Evolutionary conservation across 2,329 filamentous ascomycete genomes (phyloP), one percentile per base, ranked within the genome.

Genomic region (Fonsecaea monophora): DNA sequence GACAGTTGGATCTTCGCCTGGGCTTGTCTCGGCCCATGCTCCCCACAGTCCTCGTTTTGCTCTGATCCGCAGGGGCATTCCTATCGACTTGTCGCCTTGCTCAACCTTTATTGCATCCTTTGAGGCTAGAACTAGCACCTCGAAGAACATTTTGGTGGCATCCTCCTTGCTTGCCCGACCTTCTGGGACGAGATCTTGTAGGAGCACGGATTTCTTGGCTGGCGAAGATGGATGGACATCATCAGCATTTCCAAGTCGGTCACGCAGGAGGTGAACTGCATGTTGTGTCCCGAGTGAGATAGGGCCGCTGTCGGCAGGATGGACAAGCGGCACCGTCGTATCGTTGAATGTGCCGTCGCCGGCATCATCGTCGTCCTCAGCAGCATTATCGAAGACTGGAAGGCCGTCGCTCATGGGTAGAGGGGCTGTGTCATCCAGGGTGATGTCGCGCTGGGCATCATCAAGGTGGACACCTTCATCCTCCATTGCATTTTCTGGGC

Each of bases 61-160:
- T 72, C 92, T 86, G 66, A 99, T 91, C 66, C 90, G 86, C 75
- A 99, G 92, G 13, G 90, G 86, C 2, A 89, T 91, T 58, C 94
- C 94, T 32, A 98, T 86, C 42, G 85, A 75, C 13, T 86, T 86
- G 68, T 89, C 83, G 57, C 86, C 86, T 79, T 99, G 95, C 77
- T 98, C 94, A 32, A 98, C 92, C 80, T 97, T 97, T 81, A 99
- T 91, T 34, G 95, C 95, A 77, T 99, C 95, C 82, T 99, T 99
- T 50, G 95, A 99, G 4, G 94, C 95, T 55, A 99, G 85, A 2
- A 99, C 95, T 30, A 99, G 84, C 62, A 95, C 90, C 81, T 99
- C 95, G 74, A 99, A 99, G 82, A 99, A 99, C 93, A 99, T 97
- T 85, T 97, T 97, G 53, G 95, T 99, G 0, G 95, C 95, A 74